phyloP scores from a whole-genome alignment of 192 early-diverging fungal genomes.

The Coemansia sp. region DNA sequence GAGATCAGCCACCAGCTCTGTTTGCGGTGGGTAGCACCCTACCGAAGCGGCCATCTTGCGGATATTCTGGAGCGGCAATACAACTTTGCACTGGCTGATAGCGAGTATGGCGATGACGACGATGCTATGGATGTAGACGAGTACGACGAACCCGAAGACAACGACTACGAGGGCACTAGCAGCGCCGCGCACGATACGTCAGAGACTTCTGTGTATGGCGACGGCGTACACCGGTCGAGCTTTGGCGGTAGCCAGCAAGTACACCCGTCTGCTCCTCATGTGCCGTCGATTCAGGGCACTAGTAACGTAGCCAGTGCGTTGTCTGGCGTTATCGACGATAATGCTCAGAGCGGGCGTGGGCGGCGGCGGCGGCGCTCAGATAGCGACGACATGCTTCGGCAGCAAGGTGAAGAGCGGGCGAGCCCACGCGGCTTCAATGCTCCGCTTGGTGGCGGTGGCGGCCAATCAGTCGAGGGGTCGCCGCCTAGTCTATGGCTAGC shows the following conservation, averaged over 20 bases:
- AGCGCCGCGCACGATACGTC: not conserved
- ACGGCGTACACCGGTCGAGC: not conserved
- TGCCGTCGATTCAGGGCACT: not conserved
- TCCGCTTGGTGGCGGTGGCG: not conserved
- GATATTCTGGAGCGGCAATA: conserved; percentile 43
- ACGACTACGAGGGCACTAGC: conserved; percentile 24
- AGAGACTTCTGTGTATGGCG: not conserved
- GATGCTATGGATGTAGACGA: conserved; percentile 53
- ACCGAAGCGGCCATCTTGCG: conserved; percentile 44
- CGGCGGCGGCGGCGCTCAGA: conserved; percentile 48
- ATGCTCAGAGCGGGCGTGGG: conserved; percentile 11
- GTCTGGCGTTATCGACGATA: not conserved
- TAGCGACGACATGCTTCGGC: conserved; percentile 44
- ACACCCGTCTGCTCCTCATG: not conserved
- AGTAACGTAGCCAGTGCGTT: not conserved
- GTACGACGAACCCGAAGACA: conserved; percentile 49
- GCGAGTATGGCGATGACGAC: conserved; percentile 46
- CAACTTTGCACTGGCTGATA: conserved; percentile 33
- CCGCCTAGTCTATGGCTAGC: conserved; percentile 49
- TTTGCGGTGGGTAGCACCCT: conserved; percentile 54
- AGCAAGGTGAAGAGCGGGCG: conserved; percentile 53
- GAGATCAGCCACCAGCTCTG: conserved; percentile 57
- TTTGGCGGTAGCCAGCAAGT: not conserved
- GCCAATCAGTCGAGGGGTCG: conserved; percentile 3
- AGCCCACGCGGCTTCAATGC: conserved; percentile 48